phyloP scores from a whole-genome alignment of 257 asterid genomes.

The Linaria vulgaris region DNA sequence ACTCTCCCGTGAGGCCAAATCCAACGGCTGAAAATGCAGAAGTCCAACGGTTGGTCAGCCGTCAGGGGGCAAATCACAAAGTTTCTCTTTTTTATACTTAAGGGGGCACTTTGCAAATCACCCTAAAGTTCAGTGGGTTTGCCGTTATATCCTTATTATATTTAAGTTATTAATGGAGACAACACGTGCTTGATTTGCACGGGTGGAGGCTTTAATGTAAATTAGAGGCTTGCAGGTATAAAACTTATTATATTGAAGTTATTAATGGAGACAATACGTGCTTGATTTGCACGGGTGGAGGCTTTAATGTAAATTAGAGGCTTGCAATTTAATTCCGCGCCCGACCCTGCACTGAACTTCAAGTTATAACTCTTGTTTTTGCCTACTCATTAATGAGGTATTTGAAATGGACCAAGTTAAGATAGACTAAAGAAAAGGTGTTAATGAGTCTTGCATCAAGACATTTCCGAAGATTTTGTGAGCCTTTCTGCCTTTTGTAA shows the following conservation, averaged over 20 bases:
- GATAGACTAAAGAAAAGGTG: slow-evolving; percentile 6
- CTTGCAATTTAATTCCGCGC: neutral
- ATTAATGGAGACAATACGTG: slow-evolving; percentile 13
- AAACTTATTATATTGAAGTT: slow-evolving; percentile 1
- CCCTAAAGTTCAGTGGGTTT: no score
- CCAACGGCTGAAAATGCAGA: no score
- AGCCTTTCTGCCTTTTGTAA: neutral
- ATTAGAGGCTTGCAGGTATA: slow-evolving; percentile 5
- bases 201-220: neutral
- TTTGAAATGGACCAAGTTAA: slow-evolving; percentile 4
- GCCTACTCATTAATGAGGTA: slow-evolving; percentile 1
- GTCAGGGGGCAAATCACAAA: no score
- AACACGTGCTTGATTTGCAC: slow-evolving; percentile 13
- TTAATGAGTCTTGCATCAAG: neutral
- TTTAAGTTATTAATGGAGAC: slow-evolving; percentile 7
- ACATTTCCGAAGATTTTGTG: slow-evolving; percentile 5
- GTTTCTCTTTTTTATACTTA: no score
- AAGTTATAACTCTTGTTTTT: neutral
- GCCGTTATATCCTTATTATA: no score
- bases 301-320: slow-evolving; percentile 1
- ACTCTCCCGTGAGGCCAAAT: no score
- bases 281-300: slow-evolving; percentile 3
- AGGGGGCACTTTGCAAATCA: no score
- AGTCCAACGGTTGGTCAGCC: no score
- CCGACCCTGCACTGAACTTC: neutral